phyloP scores from a whole-genome alignment of 495 filamentous ascomycete genomes.

The Penicillium dipodomyicola region DNA sequence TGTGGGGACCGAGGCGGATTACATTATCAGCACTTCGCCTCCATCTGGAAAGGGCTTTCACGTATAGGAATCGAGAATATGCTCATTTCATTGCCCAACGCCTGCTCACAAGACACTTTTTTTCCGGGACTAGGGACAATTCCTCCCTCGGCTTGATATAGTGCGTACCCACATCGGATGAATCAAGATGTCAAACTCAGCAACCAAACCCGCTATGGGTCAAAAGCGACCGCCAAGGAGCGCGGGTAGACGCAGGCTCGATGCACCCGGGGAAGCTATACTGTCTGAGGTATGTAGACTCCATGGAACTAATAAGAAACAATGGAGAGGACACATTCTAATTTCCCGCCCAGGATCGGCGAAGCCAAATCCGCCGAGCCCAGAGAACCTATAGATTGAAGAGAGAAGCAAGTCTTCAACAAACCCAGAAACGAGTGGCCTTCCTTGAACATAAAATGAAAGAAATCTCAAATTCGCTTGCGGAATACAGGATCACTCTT shows the following conservation, averaged over 20 bases:
- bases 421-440: constrained; percentile 60
- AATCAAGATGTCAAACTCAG: not conserved
- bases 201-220: not conserved
- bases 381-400: constrained; percentile 77
- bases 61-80: not conserved
- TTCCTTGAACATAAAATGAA: constrained; percentile 46
- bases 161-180: too few relatives aligned
- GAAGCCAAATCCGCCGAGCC: constrained; percentile 79
- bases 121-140: not conserved
- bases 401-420: constrained; percentile 75
- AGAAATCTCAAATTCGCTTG: not conserved
- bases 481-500: not conserved
- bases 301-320: not conserved
- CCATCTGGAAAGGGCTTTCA: too few relatives aligned
- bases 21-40: constrained; percentile 1
- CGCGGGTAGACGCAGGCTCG: constrained; percentile 2
- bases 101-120: not conserved
- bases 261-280: constrained; percentile 4
- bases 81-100: not conserved
- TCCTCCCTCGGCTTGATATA: not conserved
- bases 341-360: constrained; percentile 39
- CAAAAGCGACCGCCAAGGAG: constrained; percentile 2
- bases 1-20: constrained; percentile 6
- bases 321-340: not conserved
- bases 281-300: not conserved